Evolutionary conservation across 2,329 filamentous ascomycete species (phyloP), one percentile per base, ranked within the genome.

Genomic region (Apiospora marii): DNA sequence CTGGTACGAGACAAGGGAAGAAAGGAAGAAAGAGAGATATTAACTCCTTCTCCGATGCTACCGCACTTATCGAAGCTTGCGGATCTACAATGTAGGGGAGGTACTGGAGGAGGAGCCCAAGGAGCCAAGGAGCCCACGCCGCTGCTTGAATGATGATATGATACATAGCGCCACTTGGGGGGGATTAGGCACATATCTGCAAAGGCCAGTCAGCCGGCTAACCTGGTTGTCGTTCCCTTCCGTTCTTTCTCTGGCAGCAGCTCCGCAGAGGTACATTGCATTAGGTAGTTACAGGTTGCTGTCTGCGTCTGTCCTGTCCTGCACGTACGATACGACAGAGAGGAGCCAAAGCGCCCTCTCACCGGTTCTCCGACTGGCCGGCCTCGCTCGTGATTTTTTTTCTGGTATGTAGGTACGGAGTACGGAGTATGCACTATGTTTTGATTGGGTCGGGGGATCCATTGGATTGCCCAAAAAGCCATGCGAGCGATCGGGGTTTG

Each of bases 121-220:
- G 27, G 27, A 30, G 27, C 27, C 27, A 30, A 30, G 27, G 27
- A 34, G 37, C 37, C 37, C 37, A 41, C 37, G 37, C 37, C 53
- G 53, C 30, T 22, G 53, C 51, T 37, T 12, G 30, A 61, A 22
- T 61, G 53, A 34, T 37, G 53, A 22, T 22, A 61, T 30, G 34
- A 61, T 61, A 30, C 27, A 30, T 30, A 61, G 53, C 53, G 53
- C 30, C 53, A 61, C 34, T 61, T 34, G 37, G 46, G 46, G 46
- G 27, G 27, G 27, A 37, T 61, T 53, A 27, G 51, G 51, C 51
- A 61, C 30, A 61, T 61, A 37, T 61, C 30, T 61, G 53, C 53
- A 61, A 61, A 61, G 27, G 30, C 19, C 53, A 37, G 19, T 49
- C 53, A 37, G 30, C 14, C 53, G 19, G 37, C 8, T 10, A 49